Evolutionary conservation across 805 yeast genomes (phyloP), one percentile per base, ranked within the genome.

Genomic region (Wickerhamomyces mucosus): DNA sequence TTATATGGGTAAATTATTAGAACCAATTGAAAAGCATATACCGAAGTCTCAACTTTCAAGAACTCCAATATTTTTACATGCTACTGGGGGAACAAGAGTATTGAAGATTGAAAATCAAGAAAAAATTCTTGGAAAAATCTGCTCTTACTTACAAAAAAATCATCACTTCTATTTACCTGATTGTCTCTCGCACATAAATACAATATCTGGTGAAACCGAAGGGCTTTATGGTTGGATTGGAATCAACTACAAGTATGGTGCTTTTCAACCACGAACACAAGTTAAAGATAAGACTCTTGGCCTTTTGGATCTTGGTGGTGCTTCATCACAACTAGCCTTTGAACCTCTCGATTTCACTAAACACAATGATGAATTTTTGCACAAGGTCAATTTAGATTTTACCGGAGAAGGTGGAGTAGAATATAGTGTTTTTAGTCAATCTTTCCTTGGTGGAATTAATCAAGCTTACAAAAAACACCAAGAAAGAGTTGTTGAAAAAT

Each of bases 221-320:
- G 85, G 84, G 0, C 38, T 77, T 10, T 74, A 73, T 41, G 76
- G 78, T 2, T 78, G 85, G 85, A 53, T 77, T 7, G 67, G 80
- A 0, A 49, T 76, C 17, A 78, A 78, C 45, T 73, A 72, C 31
- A 47, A 73, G 38, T 58, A 67, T 18, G 72, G 72, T 2, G 46
- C 70, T 0, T 53, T 72, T 21, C 48, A 45, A 14, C 26, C 35
- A 4, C 32, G 48, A n/a, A 62, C 63, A 1, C 43, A 40, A 9
- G 40, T 46, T 5, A 66, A 61, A 6, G 26, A 16, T 6, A 58
- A 63, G 27, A 67, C 80, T 0, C 73, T 64, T 37, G 84, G 83
- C 0, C 89, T 88, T 45, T 76, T 92, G 82, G 98, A 92, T 53
- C 89, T 92, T 97, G 98, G 98, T 12, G 98, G 98, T 5, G 97